Evolutionary conservation across 495 filamentous ascomycete genomes (phyloP).

Genomic region (Xylaria bambusicola): DNA sequence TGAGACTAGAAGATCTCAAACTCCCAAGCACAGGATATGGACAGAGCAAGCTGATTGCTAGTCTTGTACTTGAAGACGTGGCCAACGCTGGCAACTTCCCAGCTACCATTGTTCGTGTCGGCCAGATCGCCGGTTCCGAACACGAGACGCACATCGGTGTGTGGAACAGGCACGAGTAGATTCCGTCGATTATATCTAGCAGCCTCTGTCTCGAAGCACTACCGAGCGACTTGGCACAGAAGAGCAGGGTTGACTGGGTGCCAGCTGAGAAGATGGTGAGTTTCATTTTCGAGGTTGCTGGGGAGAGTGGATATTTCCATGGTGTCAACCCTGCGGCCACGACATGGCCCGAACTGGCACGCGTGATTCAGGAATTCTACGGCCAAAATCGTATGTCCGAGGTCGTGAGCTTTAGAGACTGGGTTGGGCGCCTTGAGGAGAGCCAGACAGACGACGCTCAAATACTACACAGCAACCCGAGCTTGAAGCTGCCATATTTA

Average conservation of each 20-base stretch:
- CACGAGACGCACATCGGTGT: conserved; percentile 27
- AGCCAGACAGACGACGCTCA: conserved; percentile 30
- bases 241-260: conserved; percentile 56
- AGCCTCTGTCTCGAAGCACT: conserved; percentile 44
- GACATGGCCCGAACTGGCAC: conserved; percentile 39
- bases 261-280: conserved; percentile 48
- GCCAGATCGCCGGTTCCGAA: conserved; percentile 54
- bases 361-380: conserved; percentile 39
- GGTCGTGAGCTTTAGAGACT: conserved; percentile 40
- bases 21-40: conserved; percentile 50
- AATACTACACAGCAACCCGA: conserved; percentile 41
- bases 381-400: conserved; percentile 34
- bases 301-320: conserved; percentile 48
- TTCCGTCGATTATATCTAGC: conserved; percentile 52
- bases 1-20: conserved; percentile 35
- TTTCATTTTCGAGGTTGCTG: conserved; percentile 40
- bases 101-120: conserved; percentile 49
- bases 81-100: conserved; percentile 32
- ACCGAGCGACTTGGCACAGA: conserved; percentile 41
- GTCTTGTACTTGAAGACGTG: conserved; percentile 46
- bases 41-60: conserved; percentile 52
- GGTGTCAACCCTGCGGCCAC: conserved; percentile 44
- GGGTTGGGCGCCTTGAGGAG: conserved; percentile 42
- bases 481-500: conserved; percentile 37
- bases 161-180: conserved; percentile 61